Percentiles rank a stretch among this genome's conserved stretches.
These are phyloP conservation scores for Hylodesmum podocarpum DNA, from an alignment of 306 rosid genomes.

Conservation along the genomic window DNA sequence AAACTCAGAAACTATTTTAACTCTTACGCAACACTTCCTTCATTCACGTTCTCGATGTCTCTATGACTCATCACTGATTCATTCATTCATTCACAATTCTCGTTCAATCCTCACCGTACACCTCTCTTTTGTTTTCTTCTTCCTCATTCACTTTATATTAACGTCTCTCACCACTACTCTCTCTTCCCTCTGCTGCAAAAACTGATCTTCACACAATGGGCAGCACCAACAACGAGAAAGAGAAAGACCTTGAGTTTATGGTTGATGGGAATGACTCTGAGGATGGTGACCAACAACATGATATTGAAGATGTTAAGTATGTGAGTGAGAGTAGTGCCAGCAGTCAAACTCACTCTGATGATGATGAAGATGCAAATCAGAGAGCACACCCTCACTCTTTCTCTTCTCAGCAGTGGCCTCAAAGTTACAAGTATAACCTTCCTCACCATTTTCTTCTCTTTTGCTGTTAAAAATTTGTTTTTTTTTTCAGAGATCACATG, in stretches of 20 bases:
- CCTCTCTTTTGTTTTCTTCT: too few species aligned
- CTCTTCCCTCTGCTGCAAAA: neutral
- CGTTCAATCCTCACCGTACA: neutral
- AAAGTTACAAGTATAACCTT: slow-evolving; percentile 58
- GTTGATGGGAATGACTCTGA: slow-evolving; percentile 14
- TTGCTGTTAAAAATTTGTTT: neutral
- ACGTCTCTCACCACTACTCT: neutral
- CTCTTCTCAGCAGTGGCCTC: slow-evolving; percentile 79
- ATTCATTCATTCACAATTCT: neutral
- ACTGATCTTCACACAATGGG: slow-evolving; percentile 16
- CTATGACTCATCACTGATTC: neutral
- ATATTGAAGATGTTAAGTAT: slow-evolving; percentile 34
- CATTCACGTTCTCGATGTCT: neutral
- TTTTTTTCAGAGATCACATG: too few species aligned
- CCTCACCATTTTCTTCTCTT: neutral
- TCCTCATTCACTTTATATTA: too few species aligned
- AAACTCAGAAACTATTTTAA: too few species aligned
- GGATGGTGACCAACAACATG: slow-evolving; percentile 20
- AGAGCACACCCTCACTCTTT: slow-evolving; percentile 27
- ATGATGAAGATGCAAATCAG: neutral
- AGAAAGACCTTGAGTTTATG: slow-evolving; percentile 34
- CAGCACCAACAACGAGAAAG: neutral
- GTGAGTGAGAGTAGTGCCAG: slow-evolving; percentile 32
- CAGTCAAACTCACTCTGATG: slow-evolving; percentile 7
- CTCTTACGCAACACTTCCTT: too few species aligned